Percentiles rank a stretch among this genome's conserved stretches.
These are phyloP conservation scores for Tilletia indica DNA, from an alignment of 1,284 basidiomycete species.

Conservation along the genomic window DNA sequence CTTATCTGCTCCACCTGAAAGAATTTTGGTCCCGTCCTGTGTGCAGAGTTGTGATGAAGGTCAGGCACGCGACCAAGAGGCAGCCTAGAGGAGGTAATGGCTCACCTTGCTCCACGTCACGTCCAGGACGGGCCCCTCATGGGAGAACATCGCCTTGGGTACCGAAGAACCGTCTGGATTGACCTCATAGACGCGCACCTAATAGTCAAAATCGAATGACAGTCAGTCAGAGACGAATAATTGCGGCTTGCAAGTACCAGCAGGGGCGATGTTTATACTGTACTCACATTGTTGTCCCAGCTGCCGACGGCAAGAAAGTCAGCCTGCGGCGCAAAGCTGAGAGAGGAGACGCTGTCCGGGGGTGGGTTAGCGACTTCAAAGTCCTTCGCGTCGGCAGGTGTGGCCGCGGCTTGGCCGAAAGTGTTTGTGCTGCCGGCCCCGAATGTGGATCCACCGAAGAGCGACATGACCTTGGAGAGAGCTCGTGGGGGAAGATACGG, in stretches of 20 bases:
- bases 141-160: conserved; percentile 77
- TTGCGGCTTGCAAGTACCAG: too few relatives aligned
- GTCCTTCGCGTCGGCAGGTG: conserved; percentile 57
- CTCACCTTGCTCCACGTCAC: conserved; percentile 74
- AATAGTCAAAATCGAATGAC: not conserved
- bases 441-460: conserved; percentile 1
- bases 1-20: conserved; percentile 84
- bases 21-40: conserved; percentile 73
- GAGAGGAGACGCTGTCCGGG: conserved; percentile 53
- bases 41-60: conserved; percentile 1
- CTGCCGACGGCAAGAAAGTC: conserved; percentile 57
- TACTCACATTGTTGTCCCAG: conserved; percentile 57
- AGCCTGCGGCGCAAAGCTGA: conserved; percentile 56
- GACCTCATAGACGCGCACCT: conserved; percentile 65
- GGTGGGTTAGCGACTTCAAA: conserved; percentile 66
- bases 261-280: conserved; percentile 56
- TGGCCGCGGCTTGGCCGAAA: conserved; percentile 1
- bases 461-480: not conserved
- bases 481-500: too few relatives aligned
- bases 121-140: conserved; percentile 77
- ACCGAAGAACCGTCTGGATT: conserved; percentile 62
- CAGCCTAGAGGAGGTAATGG: not conserved
- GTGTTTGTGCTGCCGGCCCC: not conserved
- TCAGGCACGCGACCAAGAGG: not conserved
- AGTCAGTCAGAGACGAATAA: too few relatives aligned